Evolutionary conservation across 805 yeast species (phyloP), one percentile per base, ranked within the genome.

Genomic region (Pichia eremophila): DNA sequence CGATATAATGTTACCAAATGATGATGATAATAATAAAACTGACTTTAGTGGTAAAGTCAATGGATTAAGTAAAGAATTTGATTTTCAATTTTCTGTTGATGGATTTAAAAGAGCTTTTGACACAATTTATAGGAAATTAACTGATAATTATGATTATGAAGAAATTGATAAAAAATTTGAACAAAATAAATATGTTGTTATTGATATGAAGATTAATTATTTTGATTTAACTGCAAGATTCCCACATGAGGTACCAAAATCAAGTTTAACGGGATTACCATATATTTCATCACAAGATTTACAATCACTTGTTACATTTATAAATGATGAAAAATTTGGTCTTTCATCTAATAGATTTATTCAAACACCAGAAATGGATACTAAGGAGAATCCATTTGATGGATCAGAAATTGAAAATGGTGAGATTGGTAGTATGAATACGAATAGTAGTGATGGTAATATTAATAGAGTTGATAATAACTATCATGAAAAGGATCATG

Each of bases 1-100:
- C 4, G 93, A 85, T 64, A 76, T 85, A 19, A 79, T 81, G 75
- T 68, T 85, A 31, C 93, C 95, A 1, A 69, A 66, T 31, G 71
- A 36, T 10, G 15, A 36, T 36, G 39, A 36, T 7, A 8, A 9
- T 9, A 34, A 34, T 6, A 5, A 3, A 9, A 34, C 10, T 34
- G 36, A 34, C 17, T 34, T 34, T 34, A 34, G 17, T 34, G 36
- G 36, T 34, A 34, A 71, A 19, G 69, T 68, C n/a, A 64, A 60
- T 2, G 55, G 56, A 15, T 58, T 54, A 0, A 14, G 15, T 28
- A 17, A 28, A n/a, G 44, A 47, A 22, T 36, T 39, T 15, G 40
- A 47, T 18, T 35, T 43, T 27, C 44, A 47, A 27, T 44, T 47
- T 36, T 47, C 50, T 31, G 18, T 47, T 11, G 46, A 43, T n/a